Base-by-base conservation (phyloP, 2,329 filamentous ascomycete genomes). In the Phaeomoniella chlamydospora region DNA sequence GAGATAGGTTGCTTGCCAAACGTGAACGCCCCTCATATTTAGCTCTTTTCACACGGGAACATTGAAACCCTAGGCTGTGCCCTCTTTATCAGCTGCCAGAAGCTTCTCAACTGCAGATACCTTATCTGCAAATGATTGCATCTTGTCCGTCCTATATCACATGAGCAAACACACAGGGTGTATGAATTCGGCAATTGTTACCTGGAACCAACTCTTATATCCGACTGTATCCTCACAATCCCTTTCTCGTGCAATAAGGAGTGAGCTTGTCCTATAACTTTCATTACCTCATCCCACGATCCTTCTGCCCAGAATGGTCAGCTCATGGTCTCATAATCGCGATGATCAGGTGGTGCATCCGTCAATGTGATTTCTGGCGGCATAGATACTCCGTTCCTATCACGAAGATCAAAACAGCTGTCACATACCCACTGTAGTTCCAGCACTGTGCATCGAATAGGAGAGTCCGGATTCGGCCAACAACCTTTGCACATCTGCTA, bases 391-490 rank as follows among this genome's bases (percentile, higher is more conserved):
- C n/a, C n/a, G n/a, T n/a, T n/a, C n/a, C n/a, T n/a, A n/a, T n/a
- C n/a, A n/a, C n/a, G n/a, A n/a, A n/a, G n/a, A n/a, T n/a, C n/a
- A n/a, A n/a, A n/a, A n/a, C n/a, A n/a, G n/a, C n/a, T n/a, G n/a
- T n/a, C n/a, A n/a, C 77, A 39, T 64, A 90, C 85, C 86, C 37
- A 96, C 72, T 0, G 88, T 96, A 0, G 88, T 94, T 10, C 88
- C 90, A 2, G 86, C 87, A 16, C 83, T 87, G 60, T 96, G 88
- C 84, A 96, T 90, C 33, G 72, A 77, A 54, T 87, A 88, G 44
- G 74, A 77, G 43, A 96, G 57, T 2, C 85, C 85, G 47, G 80
- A 90, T 37, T 73, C 75, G 57, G 80, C 76, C 49, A 98, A 70
- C 22, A 96, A 68, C 39, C 78, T 75, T 62, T 96, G 88, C 26